These are phyloP conservation scores for Crithidia fasciculata DNA, from an alignment of 208 protist species.

Conservation along the genomic window DNA sequence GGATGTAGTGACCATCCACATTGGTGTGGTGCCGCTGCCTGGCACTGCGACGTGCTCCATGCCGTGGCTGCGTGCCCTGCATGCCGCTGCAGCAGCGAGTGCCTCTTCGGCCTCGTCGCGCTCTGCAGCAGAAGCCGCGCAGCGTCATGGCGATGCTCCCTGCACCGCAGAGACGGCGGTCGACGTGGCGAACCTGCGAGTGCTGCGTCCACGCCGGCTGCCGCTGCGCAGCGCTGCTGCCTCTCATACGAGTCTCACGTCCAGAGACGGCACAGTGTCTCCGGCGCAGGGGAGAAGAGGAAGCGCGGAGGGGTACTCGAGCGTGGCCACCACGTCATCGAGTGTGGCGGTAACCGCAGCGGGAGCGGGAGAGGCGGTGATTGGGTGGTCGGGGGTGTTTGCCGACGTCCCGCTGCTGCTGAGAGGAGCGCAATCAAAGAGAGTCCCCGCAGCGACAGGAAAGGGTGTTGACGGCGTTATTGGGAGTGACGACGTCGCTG, in stretches of 20 bases:
- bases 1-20: slow-evolving; percentile 31
- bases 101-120: neutral
- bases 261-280: neutral
- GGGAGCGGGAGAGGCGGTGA: slow-evolving; percentile 31
- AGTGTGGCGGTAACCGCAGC: neutral
- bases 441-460: neutral
- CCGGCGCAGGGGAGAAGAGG: too few species aligned
- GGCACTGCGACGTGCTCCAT: neutral
- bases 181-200: neutral
- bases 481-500: neutral
- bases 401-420: slow-evolving; percentile 44
- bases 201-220: neutral
- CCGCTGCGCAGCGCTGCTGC: neutral
- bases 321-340: too few species aligned
- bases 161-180: slow-evolving; percentile 8
- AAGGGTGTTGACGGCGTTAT: neutral
- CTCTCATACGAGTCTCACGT: neutral
- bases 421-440: slow-evolving; percentile 21
- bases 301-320: too few species aligned
- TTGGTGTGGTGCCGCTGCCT: slow-evolving; percentile 64
- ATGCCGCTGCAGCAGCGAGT: neutral
- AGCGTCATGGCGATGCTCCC: neutral
- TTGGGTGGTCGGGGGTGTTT: slow-evolving; percentile 61
- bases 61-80: slow-evolving; percentile 20
- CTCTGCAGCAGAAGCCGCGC: neutral